Evolutionary conservation across 2,329 filamentous ascomycete genomes (phyloP).

Genomic region (Pestalotiopsis sp.): DNA sequence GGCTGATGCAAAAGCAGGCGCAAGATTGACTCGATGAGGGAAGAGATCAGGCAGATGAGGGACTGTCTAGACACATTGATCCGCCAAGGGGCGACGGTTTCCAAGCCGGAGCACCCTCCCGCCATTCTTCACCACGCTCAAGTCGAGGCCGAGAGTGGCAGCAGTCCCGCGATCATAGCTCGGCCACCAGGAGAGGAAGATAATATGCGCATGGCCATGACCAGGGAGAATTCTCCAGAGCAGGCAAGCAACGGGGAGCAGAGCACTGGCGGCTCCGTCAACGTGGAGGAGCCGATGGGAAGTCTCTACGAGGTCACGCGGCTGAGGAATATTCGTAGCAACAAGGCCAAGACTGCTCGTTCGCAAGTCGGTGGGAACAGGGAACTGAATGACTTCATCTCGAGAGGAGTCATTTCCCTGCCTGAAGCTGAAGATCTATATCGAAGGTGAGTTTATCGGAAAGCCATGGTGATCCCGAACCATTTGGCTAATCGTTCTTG

Average conservation of each 20-base stretch:
- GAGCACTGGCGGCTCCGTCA: constrained; percentile 27
- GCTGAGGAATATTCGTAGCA: constrained; percentile 36
- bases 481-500: not conserved
- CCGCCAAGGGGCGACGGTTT: constrained; percentile 5
- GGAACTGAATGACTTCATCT: constrained; percentile 47
- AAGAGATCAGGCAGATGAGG: constrained; percentile 26
- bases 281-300: constrained; percentile 54
- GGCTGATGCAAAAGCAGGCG: constrained; percentile 1
- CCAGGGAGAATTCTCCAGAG: constrained; percentile 46
- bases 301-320: constrained; percentile 58
- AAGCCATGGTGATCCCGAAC: not conserved
- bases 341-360: constrained; percentile 17
- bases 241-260: constrained; percentile 37
- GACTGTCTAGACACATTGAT: constrained; percentile 24
- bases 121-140: not conserved
- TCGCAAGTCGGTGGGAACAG: constrained; percentile 3
- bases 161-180: constrained; percentile 28
- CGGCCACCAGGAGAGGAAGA: constrained; percentile 29
- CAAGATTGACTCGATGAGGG: constrained; percentile 26
- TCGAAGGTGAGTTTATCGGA: constrained; percentile 28
- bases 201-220: constrained; percentile 41
- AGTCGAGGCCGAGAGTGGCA: constrained; percentile 7
- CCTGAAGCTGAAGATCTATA: constrained; percentile 53
- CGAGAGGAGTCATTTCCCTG: constrained; percentile 46
- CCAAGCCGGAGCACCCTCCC: not conserved